phyloP scores from a whole-genome alignment of 139 green algal genomes.

The Tetradesmus lagerheimii region DNA sequence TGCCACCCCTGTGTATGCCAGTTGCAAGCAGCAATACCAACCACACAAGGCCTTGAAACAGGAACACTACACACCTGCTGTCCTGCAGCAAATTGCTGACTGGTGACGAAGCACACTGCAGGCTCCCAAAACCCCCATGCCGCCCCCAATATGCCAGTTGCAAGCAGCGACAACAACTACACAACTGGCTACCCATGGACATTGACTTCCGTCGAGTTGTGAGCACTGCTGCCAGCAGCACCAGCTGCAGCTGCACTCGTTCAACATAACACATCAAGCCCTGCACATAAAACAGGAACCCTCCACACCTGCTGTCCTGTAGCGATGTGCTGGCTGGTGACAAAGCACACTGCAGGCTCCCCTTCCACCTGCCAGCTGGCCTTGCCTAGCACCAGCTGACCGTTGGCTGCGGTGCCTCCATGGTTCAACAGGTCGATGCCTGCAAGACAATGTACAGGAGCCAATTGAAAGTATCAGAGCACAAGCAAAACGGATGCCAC shows the following conservation, averaged over 20 bases:
- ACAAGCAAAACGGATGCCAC: neutral
- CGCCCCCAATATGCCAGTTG: neutral
- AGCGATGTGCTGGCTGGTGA: constrained; percentile 31
- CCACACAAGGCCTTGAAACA: neutral
- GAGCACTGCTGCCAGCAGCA: too few species aligned
- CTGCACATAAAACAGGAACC: neutral
- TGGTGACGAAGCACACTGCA: too few species aligned
- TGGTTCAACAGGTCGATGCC: constrained; percentile 57
- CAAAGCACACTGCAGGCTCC: constrained; percentile 39
- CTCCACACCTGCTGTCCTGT: neutral
- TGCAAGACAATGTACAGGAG: neutral
- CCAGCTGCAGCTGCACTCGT: too few species aligned
- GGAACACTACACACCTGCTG: neutral
- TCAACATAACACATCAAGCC: too few species aligned
- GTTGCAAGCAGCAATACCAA: neutral
- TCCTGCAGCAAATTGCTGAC: neutral
- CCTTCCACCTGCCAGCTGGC: constrained; percentile 35
- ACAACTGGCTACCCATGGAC: too few species aligned
- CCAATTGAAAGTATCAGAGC: too few species aligned
- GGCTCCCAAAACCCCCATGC: too few species aligned
- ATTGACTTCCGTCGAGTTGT: too few species aligned
- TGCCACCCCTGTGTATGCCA: too few species aligned
- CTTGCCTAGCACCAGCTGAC: constrained; percentile 35
- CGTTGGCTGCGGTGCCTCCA: constrained; percentile 41
- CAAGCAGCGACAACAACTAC: neutral